Conservation (phyloP, 164 flowering plant genomes). For the Vitis riparia region DNA sequence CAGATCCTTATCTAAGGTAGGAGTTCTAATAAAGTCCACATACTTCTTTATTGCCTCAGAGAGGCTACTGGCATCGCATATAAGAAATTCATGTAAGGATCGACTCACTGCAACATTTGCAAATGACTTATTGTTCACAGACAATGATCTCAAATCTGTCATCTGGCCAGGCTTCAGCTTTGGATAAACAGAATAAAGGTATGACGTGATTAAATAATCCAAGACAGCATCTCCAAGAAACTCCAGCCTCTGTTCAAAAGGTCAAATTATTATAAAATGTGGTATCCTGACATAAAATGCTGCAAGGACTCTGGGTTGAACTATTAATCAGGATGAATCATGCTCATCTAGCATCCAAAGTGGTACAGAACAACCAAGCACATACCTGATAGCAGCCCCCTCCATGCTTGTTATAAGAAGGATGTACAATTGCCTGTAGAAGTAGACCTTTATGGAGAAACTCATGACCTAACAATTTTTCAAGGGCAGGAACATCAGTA, state of each 20-base stretch:
- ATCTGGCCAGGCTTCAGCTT: conserved; percentile 87
- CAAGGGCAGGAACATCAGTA: conserved; percentile 51
- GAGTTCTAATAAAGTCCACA: conserved; percentile 36
- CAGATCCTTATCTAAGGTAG: conserved; percentile 29
- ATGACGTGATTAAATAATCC: conserved; percentile 91
- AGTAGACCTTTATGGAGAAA: conserved; percentile 78
- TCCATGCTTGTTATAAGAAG: conserved; percentile 69
- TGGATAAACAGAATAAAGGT: conserved; percentile 83
- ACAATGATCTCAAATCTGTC: conserved; percentile 82
- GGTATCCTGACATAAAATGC: conserved; percentile 8
- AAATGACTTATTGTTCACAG: conserved; percentile 76
- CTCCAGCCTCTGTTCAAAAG: conserved; percentile 75
- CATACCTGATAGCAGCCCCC: conserved; percentile 97
- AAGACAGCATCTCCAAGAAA: conserved; percentile 97
- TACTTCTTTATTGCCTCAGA: conserved; percentile 51
- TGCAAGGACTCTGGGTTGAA: not conserved
- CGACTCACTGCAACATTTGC: conserved; percentile 65
- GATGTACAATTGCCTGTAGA: conserved; percentile 88
- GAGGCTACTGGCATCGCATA: conserved; percentile 61
- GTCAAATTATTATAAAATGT: conserved; percentile 11
- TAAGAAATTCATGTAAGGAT: conserved; percentile 62
- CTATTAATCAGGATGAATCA: not conserved
- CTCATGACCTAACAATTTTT: conserved; percentile 45
- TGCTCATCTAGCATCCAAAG: not conserved
- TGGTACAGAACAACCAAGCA: not conserved